Evolutionary conservation across 129 eudicot genomes (phyloP).

Genomic region (Rutidosis leptorrhynchoides): DNA sequence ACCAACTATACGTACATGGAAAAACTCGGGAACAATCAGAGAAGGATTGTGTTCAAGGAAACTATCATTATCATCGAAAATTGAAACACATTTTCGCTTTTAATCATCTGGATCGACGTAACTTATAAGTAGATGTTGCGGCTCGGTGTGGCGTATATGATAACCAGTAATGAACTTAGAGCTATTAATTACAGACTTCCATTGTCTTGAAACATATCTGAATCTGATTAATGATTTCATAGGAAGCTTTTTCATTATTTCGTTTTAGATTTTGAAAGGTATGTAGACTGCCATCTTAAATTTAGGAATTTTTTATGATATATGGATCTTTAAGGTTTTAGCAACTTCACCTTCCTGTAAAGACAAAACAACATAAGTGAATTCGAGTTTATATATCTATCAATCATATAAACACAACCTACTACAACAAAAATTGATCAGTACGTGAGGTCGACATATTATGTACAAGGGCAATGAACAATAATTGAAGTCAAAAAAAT

Average conservation of each 20-base stretch:
- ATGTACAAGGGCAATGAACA: too few species aligned
- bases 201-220: background rate
- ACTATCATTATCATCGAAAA: background rate
- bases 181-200: conserved; percentile 1
- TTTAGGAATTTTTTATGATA: too few species aligned
- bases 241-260: background rate
- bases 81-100: background rate
- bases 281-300: background rate
- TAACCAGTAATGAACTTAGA: background rate
- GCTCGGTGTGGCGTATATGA: background rate
- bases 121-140: background rate
- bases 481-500: too few species aligned
- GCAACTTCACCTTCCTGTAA: too few species aligned
- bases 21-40: background rate
- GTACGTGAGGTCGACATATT: too few species aligned
- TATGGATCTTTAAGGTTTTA: too few species aligned
- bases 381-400: too few species aligned
- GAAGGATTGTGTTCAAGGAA: background rate
- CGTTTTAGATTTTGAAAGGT: conserved; percentile 1
- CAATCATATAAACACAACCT: too few species aligned
- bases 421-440: too few species aligned
- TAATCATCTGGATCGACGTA: background rate
- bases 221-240: background rate
- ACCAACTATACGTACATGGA: background rate
- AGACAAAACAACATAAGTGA: too few species aligned